These are phyloP conservation scores for cucumber (Cucumis sativus) DNA, from an alignment of 306 rosid genomes.

Conservation along the genomic window Cucumber_9930_V3 NC_026656.2:12156501-12157000, in stretches of 20 bases:
- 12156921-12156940: constrained; percentile 94
- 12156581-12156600: background rate
- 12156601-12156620: background rate
- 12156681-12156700: background rate
- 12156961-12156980: constrained; percentile 98
- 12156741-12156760: background rate
- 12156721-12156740: background rate
- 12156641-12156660: background rate
- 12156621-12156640: background rate
- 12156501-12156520: background rate
- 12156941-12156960: constrained; percentile 98
- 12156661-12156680: background rate
- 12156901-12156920: constrained; percentile 52
- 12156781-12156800: constrained; percentile 94
- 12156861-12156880: constrained; percentile 91
- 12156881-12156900: constrained; percentile 84
- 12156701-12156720: background rate
- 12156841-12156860: constrained; percentile 57
- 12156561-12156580: background rate
- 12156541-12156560: background rate
- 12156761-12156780: constrained; percentile 59
- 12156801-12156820: constrained; percentile 94
- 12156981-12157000: constrained; percentile 84
- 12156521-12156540: background rate
- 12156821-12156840: constrained; percentile 73